Base-by-base conservation (phyloP, 306 rosid species). In the Lathyrus oleraceus region DNA sequence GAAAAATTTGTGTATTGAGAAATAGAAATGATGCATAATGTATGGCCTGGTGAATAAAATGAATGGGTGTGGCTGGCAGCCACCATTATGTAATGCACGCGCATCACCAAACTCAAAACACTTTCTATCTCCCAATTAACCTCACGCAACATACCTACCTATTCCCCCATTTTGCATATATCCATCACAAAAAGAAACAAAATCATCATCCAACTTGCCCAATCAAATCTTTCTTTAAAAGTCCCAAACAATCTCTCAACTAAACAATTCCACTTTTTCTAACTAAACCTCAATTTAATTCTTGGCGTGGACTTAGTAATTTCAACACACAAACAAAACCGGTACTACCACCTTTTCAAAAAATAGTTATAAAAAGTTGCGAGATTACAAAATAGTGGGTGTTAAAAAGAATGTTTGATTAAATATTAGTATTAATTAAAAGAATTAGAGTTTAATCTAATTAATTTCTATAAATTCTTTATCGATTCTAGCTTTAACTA, bases 31-130 rank as follows among this genome's bases (percentile, higher is more conserved):
- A 90, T 90, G 91, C 67, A 80, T 73, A 79, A 76, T 78, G 91
- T 85, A 82, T 85, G 88, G 86, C 78, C 83, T 87, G 86, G 84
- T 83, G 90, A 87, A 90, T 82, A 86, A 86, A 84, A 84, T 84
- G 83, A 75, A 84, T 79, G 84, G 88, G 83, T 85, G 91, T 82
- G 85, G 95, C 87, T 92, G 92, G 86, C 86, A 82, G 62, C 61
- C 45, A 52, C 81, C 78, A 76, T 77, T 81, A 81, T 81, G 79
- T 72, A 62, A 79, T 76, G 98, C 98, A 93, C 87, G 98, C 97
- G 94, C 97, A 93, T 78, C 53, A 62, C 92, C 93, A 87, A 87
- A 89, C 92, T 78, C 85, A 58, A 81, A 75, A 85, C 89, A 82
- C 95, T 79, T 78, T 77, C 84, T 79, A 82, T 77, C 84, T 79